Evolutionary conservation across 2,329 filamentous ascomycete genomes (phyloP).

Genomic region (Trichoderma sp.): DNA sequence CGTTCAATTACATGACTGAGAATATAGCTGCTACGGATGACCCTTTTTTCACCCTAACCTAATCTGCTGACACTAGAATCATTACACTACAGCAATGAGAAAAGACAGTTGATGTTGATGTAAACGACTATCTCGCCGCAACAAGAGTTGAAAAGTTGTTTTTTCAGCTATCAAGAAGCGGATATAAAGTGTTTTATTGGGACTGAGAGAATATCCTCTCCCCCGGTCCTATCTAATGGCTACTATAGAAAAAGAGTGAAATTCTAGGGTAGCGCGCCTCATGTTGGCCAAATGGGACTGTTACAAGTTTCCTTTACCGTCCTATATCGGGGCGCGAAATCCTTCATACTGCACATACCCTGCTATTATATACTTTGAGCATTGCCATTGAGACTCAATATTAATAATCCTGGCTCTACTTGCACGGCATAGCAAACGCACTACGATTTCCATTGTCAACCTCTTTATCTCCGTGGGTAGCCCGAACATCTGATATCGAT

Average conservation of each 20-base stretch:
- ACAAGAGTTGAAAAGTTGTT: background rate
- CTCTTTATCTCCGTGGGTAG: background rate
- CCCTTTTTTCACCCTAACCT: too few species aligned
- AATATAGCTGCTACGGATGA: too few species aligned
- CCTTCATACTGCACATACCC: background rate
- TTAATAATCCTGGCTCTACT: background rate
- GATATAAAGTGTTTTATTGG: background rate
- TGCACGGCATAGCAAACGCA: background rate
- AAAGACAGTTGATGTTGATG: background rate
- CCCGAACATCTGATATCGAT: too few species aligned
- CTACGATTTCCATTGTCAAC: background rate
- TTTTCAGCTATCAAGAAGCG: background rate
- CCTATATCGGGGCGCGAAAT: fast-evolving
- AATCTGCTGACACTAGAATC: too few species aligned
- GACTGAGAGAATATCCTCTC: background rate
- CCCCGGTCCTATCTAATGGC: background rate
- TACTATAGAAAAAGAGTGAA: background rate
- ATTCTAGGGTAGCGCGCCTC: background rate
- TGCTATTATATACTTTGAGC: background rate
- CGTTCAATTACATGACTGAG: too few species aligned
- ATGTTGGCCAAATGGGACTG: background rate
- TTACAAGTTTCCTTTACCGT: background rate
- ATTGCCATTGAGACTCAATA: background rate
- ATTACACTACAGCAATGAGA: too few species aligned
- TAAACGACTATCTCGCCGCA: background rate